Evolutionary conservation across 352 stramenopile genomes (phyloP).

Genomic region (Aphanomyces euteiches): DNA sequence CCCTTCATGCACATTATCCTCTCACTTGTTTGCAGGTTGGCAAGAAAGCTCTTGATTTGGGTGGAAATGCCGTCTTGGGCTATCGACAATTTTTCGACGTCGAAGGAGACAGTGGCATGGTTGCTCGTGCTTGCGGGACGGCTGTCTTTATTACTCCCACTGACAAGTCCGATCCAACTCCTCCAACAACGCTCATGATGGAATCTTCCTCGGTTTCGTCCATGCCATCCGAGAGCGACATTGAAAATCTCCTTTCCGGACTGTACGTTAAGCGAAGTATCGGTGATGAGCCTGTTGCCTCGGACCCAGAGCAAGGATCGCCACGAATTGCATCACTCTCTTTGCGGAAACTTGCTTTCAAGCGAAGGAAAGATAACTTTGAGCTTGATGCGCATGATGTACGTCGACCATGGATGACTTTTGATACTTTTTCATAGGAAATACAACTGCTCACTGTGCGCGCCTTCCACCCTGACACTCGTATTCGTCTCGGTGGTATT

Average conservation of each 20-base stretch:
- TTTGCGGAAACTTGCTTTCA: conserved; percentile 17
- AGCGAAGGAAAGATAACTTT: conserved; percentile 26
- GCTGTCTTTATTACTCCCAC: conserved; percentile 71
- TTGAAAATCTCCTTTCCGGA: conserved; percentile 18
- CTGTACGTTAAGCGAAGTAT: conserved; percentile 20
- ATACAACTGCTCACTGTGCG: conserved; percentile 94
- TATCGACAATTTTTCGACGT: conserved; percentile 99
- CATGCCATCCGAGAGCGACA: conserved; percentile 12
- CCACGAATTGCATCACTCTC: conserved; percentile 14
- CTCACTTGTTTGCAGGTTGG: conserved; percentile 72
- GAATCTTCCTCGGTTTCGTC: conserved; percentile 12
- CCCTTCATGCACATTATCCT: conserved; percentile 37
- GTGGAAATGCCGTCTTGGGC: conserved; percentile 96
- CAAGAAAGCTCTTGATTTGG: conserved; percentile 95
- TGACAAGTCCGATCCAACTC: conserved; percentile 40
- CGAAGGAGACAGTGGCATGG: conserved; percentile 96
- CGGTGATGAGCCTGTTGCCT: background rate
- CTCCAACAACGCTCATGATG: background rate
- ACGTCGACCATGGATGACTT: background rate
- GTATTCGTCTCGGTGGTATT: conserved; percentile 76
- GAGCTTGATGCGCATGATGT: conserved; percentile 29
- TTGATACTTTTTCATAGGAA: conserved; percentile 52
- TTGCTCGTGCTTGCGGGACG: conserved; percentile 95
- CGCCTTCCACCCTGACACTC: conserved; percentile 81
- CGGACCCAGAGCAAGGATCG: conserved; percentile 13